Percentiles rank a stretch among this genome's conserved stretches.
phyloP scores from a whole-genome alignment of 129 eudicot species.

The Centaurea solstitialis region DNA sequence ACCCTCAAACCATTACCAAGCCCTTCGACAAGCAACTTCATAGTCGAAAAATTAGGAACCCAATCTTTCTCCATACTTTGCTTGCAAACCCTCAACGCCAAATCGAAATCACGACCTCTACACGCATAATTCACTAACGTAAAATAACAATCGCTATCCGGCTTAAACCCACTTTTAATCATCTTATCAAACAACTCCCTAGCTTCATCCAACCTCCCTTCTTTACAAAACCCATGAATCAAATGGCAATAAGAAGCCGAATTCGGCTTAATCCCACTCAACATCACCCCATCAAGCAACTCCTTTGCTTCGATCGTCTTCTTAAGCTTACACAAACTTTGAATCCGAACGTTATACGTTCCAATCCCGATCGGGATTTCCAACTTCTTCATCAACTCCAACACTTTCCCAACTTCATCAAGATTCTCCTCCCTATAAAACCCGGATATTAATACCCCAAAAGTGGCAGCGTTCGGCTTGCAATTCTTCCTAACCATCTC shows the following conservation, averaged over 20 bases:
- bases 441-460: conserved; percentile 56
- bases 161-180: conserved; percentile 47
- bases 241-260: conserved; percentile 51
- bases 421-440: conserved; percentile 70
- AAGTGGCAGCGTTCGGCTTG: conserved; percentile 61
- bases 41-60: conserved; percentile 66
- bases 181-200: conserved; percentile 55
- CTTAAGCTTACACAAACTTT: conserved; percentile 73
- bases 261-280: conserved; percentile 66
- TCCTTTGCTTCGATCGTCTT: conserved; percentile 66
- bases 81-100: conserved; percentile 53
- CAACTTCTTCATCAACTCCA: conserved; percentile 55
- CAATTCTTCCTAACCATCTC: conserved; percentile 62
- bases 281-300: conserved; percentile 52
- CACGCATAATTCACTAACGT: conserved; percentile 57
- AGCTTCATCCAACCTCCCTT: conserved; percentile 67
- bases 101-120: conserved; percentile 56
- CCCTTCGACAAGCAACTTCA: conserved; percentile 81
- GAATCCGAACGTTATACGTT: conserved; percentile 60
- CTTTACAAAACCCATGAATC: conserved; percentile 71
- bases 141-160: conserved; percentile 59
- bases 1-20: conserved; percentile 51
- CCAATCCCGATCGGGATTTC: conserved; percentile 42
- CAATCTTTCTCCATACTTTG: conserved; percentile 67
- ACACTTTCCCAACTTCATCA: conserved; percentile 65